Base-by-base conservation (phyloP, 805 yeast species). In the Saturnispora kantuleensis region DNA sequence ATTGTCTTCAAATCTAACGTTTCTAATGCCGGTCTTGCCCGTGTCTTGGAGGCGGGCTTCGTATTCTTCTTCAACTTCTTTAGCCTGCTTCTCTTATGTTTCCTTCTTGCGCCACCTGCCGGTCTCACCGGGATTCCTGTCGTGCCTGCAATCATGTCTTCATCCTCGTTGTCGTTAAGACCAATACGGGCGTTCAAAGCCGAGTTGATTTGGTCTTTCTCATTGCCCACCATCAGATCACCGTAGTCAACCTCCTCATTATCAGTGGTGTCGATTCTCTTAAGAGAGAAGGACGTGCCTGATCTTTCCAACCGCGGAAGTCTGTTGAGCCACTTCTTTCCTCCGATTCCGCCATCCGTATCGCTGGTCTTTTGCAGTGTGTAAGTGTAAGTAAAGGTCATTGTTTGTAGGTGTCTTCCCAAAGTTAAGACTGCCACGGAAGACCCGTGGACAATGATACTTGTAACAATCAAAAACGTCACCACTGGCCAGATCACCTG, bases 341-440 rank as follows among this genome's bases (percentile, higher is more conserved):
- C 40, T 10, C 37, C 38, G 4, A 11, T 16, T 7, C 96, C 97
- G 84, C 28, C 83, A 69, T 7, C 81, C 70, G 37, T 16, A 72
- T 52, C 73, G 67, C 35, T 70, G 64, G 60, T 68, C 62, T 79
- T 81, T 18, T 76, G 77, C 26, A 77, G 76, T 16, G 96, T 87
- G 59, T 86, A 82, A 0, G 97, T 77, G 82, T 89, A 84, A 1
- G 96, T 84, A 55, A 90, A 77, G 1, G 96, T 86, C 81, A 93
- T 84, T 42, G 95, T 82, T 66, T 89, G 88, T 60, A 90, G 73
- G 47, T 90, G 83, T 56, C 81, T 84, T 40, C 98, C 97, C 17
- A 82, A 66, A 5, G 86, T 71, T 38, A 73, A 54, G 3, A 74
- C 77, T 1, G 79, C 77, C 11, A 74, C 79, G 0, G 81, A 74